Base-by-base conservation (phyloP, 1,284 basidiomycete species). In the Kalmanozyma brasiliensis region DNA sequence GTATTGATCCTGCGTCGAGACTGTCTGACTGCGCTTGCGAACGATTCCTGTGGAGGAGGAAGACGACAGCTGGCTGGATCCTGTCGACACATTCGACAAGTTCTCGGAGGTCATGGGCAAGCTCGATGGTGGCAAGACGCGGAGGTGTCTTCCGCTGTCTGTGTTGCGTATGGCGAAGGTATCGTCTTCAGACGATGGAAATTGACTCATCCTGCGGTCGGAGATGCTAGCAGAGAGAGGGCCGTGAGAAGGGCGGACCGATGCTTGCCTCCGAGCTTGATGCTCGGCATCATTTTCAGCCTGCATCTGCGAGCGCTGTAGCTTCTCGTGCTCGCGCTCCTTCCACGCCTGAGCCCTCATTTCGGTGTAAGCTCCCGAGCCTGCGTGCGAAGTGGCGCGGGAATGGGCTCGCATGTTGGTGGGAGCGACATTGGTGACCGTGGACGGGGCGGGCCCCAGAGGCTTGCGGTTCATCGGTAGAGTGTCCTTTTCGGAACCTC, bases 311-410 rank as follows among this genome's bases (percentile, higher is more conserved):
- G 41, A 36, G 24, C 47, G 37, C 20, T 52, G 49, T 4, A 40
- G 33, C 35, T 49, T 67, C 33, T 59, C 67, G 41, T 56, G 49
- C 26, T 63, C 69, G 17, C 73, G 45, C 36, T 75, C 73, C 47
- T 52, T 65, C 14, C 73, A 52, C 11, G 73, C 52, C 43, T 68
- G 59, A 2, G 73, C 73, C 10, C 73, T 52, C 49, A 73, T 43
- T 48, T 75, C 73, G 17, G 73, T 75, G 40, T 75, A 66, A 58
- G 65, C 44, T 23, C 59, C 68, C 36, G 64, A 68, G 24, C 72
- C 65, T 14, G 57, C 46, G 22, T 73, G 65, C 32, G 67, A 62
- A 26, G 71, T 37, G 11, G 37, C 52, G 30, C 62, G 57, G 36
- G 57, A 62, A 30, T 60, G 64, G 19, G 65, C 22, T 22, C 65